Evolutionary conservation across 345 rosid genomes (phyloP).

Genomic region (Lepidium didymum): DNA sequence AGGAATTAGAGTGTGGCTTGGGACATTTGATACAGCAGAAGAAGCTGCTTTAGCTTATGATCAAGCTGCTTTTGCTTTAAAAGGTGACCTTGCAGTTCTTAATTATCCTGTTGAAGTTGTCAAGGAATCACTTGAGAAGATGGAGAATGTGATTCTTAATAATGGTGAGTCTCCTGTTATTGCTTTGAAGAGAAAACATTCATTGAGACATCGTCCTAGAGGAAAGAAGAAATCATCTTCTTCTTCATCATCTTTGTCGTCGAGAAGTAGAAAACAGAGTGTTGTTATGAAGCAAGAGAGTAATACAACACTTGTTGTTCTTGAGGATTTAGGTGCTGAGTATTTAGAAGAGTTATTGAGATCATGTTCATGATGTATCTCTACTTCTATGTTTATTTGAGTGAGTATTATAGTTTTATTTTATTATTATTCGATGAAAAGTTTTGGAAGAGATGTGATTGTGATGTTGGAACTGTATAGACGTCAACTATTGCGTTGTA

Average conservation of each 20-base stretch:
- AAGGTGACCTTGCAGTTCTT: constrained; percentile 47
- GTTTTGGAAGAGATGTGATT: constrained; percentile 6
- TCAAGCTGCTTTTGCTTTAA: constrained; percentile 60
- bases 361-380: constrained; percentile 31
- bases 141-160: constrained; percentile 33
- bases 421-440: background rate
- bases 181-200: constrained; percentile 53
- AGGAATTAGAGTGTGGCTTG: constrained; percentile 70
- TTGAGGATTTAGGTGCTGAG: constrained; percentile 65
- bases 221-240: constrained; percentile 31
- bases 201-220: constrained; percentile 35
- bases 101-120: constrained; percentile 47
- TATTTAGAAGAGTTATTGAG: constrained; percentile 65
- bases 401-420: background rate
- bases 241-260: background rate
- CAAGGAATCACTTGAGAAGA: constrained; percentile 41
- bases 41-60: constrained; percentile 77
- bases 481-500: background rate
- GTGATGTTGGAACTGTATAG: constrained; percentile 18
- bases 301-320: constrained; percentile 32
- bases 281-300: constrained; percentile 17
- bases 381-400: background rate
- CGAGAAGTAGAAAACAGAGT: constrained; percentile 18
- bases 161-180: constrained; percentile 61
- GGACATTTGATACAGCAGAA: constrained; percentile 64